A percentile compares a stretch with the other conserved stretches of the same genome.
Conservation (phyloP, 2,329 filamentous ascomycete genomes). For the Pseudogymnoascus sp. region DNA sequence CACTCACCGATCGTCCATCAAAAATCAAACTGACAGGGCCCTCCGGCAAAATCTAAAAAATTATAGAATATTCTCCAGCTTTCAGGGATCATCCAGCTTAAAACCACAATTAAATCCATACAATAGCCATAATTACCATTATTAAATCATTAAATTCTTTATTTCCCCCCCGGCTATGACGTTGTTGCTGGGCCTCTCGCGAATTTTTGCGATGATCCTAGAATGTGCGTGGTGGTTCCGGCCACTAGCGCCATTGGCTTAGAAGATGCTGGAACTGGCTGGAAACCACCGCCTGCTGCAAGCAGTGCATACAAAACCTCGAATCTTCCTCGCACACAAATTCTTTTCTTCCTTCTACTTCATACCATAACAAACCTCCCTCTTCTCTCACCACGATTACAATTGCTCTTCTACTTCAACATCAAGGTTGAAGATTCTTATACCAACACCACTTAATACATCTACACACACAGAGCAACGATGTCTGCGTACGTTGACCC, state of each 20-base stretch:
- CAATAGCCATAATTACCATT: neutral
- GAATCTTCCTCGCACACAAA: conserved; percentile 4
- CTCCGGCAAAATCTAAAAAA: neutral
- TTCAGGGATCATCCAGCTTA: neutral
- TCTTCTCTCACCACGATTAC: neutral
- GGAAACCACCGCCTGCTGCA: conserved; percentile 6
- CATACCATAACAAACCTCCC: conserved; percentile 6
- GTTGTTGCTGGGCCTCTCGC: neutral
- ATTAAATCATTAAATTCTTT: neutral
- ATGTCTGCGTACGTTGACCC: conserved; percentile 9
- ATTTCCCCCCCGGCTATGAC: neutral
- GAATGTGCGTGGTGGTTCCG: conserved; percentile 4
- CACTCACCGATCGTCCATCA: neutral
- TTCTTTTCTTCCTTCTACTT: conserved; percentile 4
- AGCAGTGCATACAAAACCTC: conserved; percentile 8
- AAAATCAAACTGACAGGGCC: neutral
- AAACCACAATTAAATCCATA: neutral
- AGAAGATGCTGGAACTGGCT: conserved; percentile 8
- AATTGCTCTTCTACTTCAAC: conserved; percentile 4
- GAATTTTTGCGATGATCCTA: conserved; percentile 1
- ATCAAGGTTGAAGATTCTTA: conserved; percentile 3
- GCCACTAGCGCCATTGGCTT: conserved; percentile 2
- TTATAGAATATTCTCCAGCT: neutral
- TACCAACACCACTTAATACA: neutral
- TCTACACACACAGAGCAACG: neutral